These are phyloP conservation scores for Setomelanomma holmii DNA, from an alignment of 2,329 filamentous ascomycete species.

Conservation along the genomic window DNA sequence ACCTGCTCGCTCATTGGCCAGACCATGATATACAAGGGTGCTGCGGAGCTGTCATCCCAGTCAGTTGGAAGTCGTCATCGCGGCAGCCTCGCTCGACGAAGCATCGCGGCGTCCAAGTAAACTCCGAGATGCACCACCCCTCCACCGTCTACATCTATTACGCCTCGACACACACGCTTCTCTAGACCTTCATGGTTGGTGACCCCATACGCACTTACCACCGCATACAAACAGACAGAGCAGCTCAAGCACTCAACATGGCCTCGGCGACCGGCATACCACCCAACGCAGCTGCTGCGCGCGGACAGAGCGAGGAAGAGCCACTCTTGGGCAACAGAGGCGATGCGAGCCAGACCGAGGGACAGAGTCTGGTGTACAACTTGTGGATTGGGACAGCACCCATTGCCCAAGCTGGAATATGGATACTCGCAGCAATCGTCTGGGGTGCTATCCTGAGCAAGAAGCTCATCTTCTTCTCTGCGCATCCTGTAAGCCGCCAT, in stretches of 20 bases:
- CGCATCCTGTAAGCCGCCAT: conserved; percentile 73
- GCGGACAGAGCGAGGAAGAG: conserved; percentile 63
- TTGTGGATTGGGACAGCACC: conserved; percentile 79
- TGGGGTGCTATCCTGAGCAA: conserved; percentile 79
- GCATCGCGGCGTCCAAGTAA: conserved; percentile 9
- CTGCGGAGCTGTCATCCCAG: background rate
- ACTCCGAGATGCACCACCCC: background rate
- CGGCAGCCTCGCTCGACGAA: conserved; percentile 21
- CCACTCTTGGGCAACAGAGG: conserved; percentile 75
- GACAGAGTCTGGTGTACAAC: conserved; percentile 71
- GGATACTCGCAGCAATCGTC: conserved; percentile 77
- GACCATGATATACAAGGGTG: background rate
- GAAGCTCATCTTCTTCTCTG: conserved; percentile 81
- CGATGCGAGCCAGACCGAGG: conserved; percentile 74
- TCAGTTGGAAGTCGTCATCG: conserved; percentile 20
- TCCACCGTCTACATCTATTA: background rate
- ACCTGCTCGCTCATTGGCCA: background rate
- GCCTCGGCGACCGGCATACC: conserved; percentile 71
- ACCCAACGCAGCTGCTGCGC: conserved; percentile 50
- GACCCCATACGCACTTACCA: conserved; percentile 1
- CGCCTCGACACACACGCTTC: background rate
- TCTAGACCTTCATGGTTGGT: background rate
- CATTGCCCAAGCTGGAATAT: conserved; percentile 78
- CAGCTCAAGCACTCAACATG: conserved; percentile 56
- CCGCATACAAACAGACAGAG: background rate